These are phyloP conservation scores for Leishmania arabica DNA, from an alignment of 208 protist species.

Conservation along the genomic window DNA sequence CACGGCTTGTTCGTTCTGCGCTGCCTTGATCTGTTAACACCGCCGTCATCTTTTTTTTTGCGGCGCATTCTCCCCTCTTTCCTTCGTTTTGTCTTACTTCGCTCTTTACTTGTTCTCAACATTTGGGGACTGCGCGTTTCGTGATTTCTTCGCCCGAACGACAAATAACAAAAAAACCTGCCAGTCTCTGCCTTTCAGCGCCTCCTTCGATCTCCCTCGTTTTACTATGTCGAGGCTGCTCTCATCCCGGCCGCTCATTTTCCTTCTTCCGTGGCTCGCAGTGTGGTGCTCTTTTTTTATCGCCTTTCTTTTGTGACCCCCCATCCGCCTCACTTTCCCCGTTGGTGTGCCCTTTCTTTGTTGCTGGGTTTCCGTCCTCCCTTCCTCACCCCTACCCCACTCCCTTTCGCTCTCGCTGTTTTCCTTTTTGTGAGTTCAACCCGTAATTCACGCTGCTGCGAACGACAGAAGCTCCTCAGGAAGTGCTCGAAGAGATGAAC, in stretches of 20 bases:
- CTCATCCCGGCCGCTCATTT: neutral
- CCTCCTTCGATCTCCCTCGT: too few species aligned
- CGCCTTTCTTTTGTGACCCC: neutral
- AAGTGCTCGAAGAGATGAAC: neutral
- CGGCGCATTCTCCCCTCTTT: neutral
- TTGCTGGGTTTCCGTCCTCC: neutral
- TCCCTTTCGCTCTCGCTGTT: neutral
- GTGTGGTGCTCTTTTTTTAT: neutral
- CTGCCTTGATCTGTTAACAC: neutral
- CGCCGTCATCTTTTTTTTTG: neutral
- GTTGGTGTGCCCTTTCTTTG: neutral
- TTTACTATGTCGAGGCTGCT: neutral
- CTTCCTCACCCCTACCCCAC: neutral
- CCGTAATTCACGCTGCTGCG: neutral
- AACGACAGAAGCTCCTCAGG: neutral
- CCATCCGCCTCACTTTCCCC: neutral
- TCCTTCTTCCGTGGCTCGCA: neutral
- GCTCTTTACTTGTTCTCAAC: neutral
- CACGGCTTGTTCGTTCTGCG: neutral
- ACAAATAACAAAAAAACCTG: neutral
- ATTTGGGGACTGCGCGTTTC: neutral
- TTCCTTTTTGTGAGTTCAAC: neutral
- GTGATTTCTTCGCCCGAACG: neutral
- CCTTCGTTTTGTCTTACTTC: conserved; percentile 4
- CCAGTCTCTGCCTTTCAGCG: neutral